Conservation (phyloP, 495 filamentous ascomycete genomes). For the Aspergillus biplanus region DNA sequence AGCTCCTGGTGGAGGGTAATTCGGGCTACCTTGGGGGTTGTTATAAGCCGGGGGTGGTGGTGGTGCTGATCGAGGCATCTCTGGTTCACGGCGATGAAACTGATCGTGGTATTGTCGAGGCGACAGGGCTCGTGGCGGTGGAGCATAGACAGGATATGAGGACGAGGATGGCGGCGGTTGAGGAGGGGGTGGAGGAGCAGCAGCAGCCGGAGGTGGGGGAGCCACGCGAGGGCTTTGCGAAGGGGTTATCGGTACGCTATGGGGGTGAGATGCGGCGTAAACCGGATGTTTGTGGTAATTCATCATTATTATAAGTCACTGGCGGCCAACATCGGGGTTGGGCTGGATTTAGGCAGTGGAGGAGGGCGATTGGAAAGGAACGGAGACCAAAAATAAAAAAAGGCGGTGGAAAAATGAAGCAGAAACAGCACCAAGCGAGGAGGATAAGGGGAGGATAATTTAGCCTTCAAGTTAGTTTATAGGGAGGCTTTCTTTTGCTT, state of each 20-base stretch:
- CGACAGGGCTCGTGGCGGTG: constrained; percentile 13
- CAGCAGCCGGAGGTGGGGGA: constrained; percentile 22
- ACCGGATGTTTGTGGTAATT: constrained; percentile 21
- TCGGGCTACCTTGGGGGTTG: not conserved
- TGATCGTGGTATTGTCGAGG: constrained; percentile 23
- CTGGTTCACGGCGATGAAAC: constrained; percentile 28
- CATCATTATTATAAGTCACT: constrained; percentile 16
- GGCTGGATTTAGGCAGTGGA: constrained; percentile 10
- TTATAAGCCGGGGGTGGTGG: constrained; percentile 24
- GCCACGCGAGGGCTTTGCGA: constrained; percentile 5
- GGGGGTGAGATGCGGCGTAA: constrained; percentile 20
- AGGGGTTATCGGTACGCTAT: constrained; percentile 4
- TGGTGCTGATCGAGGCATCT: constrained; percentile 31
- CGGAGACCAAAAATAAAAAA: not conserved
- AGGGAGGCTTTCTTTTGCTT: not conserved
- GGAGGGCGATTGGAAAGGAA: constrained; percentile 10
- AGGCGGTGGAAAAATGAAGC: constrained; percentile 22
- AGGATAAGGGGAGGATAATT: not conserved
- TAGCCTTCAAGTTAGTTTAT: not conserved
- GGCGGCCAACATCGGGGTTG: constrained; percentile 9
- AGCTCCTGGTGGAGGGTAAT: constrained; percentile 28
- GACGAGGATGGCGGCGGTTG: constrained; percentile 20
- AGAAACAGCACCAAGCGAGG: not conserved
- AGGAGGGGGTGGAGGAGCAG: constrained; percentile 32
- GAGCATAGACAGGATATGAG: constrained; percentile 27